Evolutionary conservation across 306 rosid genomes (phyloP).

Genomic region (Casuarina cunninghamiana): DNA sequence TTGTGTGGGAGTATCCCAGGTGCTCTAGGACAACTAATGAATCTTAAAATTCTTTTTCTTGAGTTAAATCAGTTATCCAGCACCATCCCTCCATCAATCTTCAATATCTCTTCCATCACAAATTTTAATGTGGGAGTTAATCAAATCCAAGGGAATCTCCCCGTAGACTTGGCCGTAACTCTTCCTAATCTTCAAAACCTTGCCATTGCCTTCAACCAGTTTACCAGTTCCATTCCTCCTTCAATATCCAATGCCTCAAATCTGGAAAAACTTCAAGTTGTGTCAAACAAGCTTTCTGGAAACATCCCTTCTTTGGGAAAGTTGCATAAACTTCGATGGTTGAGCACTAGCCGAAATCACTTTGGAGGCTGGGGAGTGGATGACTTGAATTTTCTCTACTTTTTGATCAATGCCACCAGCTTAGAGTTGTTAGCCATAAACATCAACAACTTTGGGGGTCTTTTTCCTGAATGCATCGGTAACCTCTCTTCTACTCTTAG

Average conservation of each 20-base stretch:
- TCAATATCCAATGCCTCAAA: neutral
- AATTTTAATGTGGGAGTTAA: accelerated
- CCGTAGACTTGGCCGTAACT: neutral
- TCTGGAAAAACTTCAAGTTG: neutral
- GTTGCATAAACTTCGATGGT: neutral
- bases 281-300: neutral
- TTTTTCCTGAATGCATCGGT: neutral
- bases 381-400: neutral
- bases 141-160: neutral
- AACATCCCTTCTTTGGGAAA: neutral
- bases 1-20: neutral
- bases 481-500: neutral
- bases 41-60: accelerated
- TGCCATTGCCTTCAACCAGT: neutral
- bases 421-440: neutral
- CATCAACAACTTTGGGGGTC: neutral
- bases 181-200: neutral
- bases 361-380: neutral
- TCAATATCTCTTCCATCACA: neutral
- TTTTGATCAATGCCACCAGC: neutral
- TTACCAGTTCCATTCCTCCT: neutral
- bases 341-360: neutral
- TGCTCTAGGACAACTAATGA: neutral
- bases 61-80: accelerated
- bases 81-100: neutral